Evolutionary conservation across 2,329 filamentous ascomycete genomes (phyloP), one percentile per base, ranked within the genome.

Genomic region (Aspergillus clavatus): DNA sequence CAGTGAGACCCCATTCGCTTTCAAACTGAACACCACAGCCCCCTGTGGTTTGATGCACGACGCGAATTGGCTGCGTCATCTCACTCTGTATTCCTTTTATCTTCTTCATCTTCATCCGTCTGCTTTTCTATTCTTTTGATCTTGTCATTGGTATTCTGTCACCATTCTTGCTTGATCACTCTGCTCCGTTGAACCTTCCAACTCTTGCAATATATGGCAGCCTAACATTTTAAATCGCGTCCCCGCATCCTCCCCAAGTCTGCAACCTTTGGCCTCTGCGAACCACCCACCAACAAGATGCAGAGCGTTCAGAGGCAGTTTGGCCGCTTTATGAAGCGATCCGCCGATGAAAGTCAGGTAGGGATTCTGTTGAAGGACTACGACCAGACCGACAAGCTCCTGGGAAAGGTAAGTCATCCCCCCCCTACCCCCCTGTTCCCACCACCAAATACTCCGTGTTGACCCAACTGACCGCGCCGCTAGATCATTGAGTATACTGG

Each of bases 401-500:
- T 93, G 52, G 77, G 79, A 53, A 83, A 82, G 75, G 87, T 89
- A 72, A 46, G 71, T 42, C 40, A 43, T 58, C 46, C 35, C 45
- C 40, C 36, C 40, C 45, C 37, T n/a, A n/a, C n/a, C n/a, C n/a
- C n/a, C n/a, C n/a, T n/a, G n/a, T n/a, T n/a, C n/a, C n/a, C 29
- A 33, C 29, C 29, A 18, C 11, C n/a, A 33, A 47, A n/a, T n/a
- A n/a, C n/a, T n/a, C n/a, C n/a, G n/a, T n/a, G n/a, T n/a, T n/a
- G n/a, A n/a, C n/a, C n/a, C n/a, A n/a, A n/a, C n/a, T n/a, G n/a
- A n/a, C n/a, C n/a, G n/a, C n/a, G n/a, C n/a, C n/a, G n/a, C n/a
- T 47, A 91, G 86, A 80, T 93, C 56, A 80, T 89, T 55, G 84
- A 88, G 53, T 82, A 84, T 50, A 81, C 84, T 28, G 86, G 82